Evolutionary conservation across 2,329 filamentous ascomycete genomes (phyloP).

Genomic region (Hypomyces perniciosus): DNA sequence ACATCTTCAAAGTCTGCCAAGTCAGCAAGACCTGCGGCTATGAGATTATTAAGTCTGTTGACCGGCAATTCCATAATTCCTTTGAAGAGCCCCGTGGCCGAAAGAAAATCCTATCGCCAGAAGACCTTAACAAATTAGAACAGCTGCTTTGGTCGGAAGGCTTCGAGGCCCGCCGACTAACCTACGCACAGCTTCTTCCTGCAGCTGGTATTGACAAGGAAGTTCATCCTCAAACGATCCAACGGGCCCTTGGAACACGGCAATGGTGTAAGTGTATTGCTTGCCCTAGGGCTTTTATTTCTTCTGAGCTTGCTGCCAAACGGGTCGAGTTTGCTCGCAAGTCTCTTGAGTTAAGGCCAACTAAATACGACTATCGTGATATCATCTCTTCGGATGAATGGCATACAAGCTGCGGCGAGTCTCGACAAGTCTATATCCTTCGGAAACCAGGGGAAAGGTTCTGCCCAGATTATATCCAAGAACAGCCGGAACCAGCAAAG

Average conservation of each 20-base stretch:
- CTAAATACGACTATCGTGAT: too few relatives aligned
- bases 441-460: too few relatives aligned
- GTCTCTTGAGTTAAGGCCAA: too few relatives aligned
- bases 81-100: background rate
- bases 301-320: too few relatives aligned
- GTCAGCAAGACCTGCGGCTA: background rate
- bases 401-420: too few relatives aligned
- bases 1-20: background rate
- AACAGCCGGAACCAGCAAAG: too few relatives aligned
- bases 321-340: too few relatives aligned
- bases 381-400: too few relatives aligned
- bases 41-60: background rate
- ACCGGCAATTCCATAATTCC: background rate
- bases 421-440: too few relatives aligned
- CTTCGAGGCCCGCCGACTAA: background rate
- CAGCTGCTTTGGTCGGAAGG: background rate
- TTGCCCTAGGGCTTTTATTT: constrained; percentile 14
- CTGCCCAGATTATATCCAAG: too few relatives aligned
- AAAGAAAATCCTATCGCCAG: background rate
- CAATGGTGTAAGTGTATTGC: background rate
- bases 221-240: background rate
- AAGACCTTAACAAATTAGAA: background rate
- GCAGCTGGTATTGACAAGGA: background rate
- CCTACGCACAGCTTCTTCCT: background rate
- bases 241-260: background rate